A percentile compares a stretch with the other conserved stretches of the same genome.
phyloP scores from a whole-genome alignment of 2,329 filamentous ascomycete species.

The Malbranchea zuffiana region DNA sequence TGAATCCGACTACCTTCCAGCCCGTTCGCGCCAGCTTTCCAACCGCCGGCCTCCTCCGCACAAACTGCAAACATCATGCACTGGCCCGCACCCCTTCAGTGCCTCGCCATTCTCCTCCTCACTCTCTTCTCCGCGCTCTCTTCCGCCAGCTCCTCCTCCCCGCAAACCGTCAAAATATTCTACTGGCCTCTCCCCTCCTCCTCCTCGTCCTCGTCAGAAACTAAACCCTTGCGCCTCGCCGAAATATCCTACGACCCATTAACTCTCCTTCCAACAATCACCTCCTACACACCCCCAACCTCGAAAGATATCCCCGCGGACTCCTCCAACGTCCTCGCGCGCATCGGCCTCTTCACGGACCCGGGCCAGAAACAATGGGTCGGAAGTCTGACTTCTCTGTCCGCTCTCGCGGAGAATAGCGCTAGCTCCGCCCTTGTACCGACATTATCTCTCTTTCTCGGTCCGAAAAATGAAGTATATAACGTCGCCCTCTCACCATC shows the following conservation, averaged over 20 bases:
- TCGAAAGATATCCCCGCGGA: too few species aligned
- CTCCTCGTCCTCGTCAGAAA: conserved; percentile 17
- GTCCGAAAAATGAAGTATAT: conserved; percentile 28
- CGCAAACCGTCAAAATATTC: conserved; percentile 25
- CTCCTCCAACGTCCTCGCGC: conserved; percentile 35
- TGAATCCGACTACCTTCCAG: background rate
- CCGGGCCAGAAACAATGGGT: conserved; percentile 30
- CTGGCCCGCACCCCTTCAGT: too few species aligned
- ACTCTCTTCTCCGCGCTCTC: conserved; percentile 14
- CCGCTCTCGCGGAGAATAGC: conserved; percentile 22
- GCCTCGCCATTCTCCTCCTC: conserved; percentile 14
- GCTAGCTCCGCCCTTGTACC: conserved; percentile 6
- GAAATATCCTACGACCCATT: conserved; percentile 33
- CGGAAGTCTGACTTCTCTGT: conserved; percentile 30
- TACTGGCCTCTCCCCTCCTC: conserved; percentile 28
- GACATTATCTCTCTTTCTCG: conserved; percentile 32
- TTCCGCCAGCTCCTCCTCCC: conserved; percentile 14
- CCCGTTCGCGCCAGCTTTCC: conserved; percentile 1
- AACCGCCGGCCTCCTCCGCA: background rate
- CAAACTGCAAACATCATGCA: too few species aligned
- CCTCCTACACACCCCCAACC: conserved; percentile 31
- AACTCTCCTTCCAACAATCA: conserved; percentile 26
- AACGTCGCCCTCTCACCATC: conserved; percentile 28
- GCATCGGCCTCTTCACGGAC: conserved; percentile 41
- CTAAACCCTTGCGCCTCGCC: conserved; percentile 29